Conservation (phyloP, 2,329 filamentous ascomycete species). For the Coniochaeta pulveracea region DNA sequence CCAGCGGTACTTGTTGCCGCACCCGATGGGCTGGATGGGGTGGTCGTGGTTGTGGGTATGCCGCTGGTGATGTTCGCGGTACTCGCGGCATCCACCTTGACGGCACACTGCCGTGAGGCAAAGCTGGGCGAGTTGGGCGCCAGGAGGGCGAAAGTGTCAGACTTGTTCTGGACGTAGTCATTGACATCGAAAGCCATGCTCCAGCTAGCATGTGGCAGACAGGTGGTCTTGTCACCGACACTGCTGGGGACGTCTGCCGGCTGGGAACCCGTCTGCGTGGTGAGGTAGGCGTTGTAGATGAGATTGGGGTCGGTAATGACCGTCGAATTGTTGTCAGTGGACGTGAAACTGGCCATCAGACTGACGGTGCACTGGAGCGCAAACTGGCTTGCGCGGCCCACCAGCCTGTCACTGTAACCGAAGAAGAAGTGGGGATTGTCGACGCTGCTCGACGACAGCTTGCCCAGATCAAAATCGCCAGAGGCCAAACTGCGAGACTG, state of each 20-base stretch:
- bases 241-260: not conserved
- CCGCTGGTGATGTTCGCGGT: not conserved
- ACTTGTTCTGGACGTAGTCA: not conserved
- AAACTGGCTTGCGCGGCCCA: not conserved
- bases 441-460: not conserved
- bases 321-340: not conserved
- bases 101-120: not conserved
- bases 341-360: not conserved
- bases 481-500: not conserved
- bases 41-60: not conserved
- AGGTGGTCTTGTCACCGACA: not conserved
- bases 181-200: not conserved
- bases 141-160: not conserved
- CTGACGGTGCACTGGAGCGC: not conserved
- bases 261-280: not conserved
- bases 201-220: not conserved
- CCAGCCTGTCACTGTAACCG: not conserved
- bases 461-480: not conserved
- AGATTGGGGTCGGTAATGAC: not conserved
- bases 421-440: slow-evolving; percentile 1
- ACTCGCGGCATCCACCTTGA: not conserved
- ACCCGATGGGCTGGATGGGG: not conserved
- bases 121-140: not conserved
- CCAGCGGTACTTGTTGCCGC: not conserved
- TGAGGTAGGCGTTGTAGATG: not conserved